These are phyloP conservation scores for Besnoitia besnoiti DNA, from an alignment of 169 alveolate genomes.

Conservation along the genomic window DNA sequence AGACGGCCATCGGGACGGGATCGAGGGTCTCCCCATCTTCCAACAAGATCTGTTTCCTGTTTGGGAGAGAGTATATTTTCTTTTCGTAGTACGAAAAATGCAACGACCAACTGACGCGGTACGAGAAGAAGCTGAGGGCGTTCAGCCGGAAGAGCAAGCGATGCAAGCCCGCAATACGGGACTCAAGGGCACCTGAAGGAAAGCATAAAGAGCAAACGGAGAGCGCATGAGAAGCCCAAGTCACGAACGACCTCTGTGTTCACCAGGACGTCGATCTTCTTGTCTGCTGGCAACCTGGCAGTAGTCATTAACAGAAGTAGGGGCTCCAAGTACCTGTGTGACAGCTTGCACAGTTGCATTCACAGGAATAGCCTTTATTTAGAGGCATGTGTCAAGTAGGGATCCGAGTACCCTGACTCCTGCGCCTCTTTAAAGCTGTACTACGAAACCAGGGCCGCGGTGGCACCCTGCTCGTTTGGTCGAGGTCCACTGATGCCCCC, in stretches of 20 bases:
- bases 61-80: neutral
- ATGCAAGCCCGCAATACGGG: slow-evolving; percentile 46
- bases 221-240: neutral
- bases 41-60: neutral
- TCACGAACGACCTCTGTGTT: neutral
- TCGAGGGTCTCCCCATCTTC: neutral
- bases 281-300: no score
- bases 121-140: slow-evolving; percentile 37
- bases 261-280: no score
- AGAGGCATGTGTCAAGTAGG: no score
- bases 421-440: no score
- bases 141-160: slow-evolving; percentile 57
- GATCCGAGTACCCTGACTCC: no score
- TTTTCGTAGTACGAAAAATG: neutral
- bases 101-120: slow-evolving; percentile 18
- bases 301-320: no score
- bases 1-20: neutral
- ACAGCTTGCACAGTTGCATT: no score
- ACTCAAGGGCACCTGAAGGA: slow-evolving; percentile 18
- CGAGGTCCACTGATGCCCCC: no score
- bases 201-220: neutral
- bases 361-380: no score
- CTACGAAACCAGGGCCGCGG: no score
- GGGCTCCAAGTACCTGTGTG: no score
- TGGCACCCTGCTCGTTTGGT: no score